Conservation (phyloP, 2,329 filamentous ascomycete species). For the Colletotrichum cereale region DNA sequence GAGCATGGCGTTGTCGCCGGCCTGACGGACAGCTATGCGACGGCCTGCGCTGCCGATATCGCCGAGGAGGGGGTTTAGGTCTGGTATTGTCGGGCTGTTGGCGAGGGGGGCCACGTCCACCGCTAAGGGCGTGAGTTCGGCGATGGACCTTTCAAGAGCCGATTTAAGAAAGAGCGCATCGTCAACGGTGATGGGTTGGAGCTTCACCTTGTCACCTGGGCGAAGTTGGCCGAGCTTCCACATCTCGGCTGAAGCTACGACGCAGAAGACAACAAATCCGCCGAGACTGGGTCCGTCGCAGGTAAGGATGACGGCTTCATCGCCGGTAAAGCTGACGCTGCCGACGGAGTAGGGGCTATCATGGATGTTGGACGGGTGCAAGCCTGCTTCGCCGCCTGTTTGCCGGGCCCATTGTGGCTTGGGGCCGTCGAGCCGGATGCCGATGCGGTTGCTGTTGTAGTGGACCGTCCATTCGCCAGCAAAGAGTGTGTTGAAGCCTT, state of each 20-base stretch:
- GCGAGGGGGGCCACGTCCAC: neutral
- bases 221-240: conserved; percentile 58
- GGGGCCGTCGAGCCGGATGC: conserved; percentile 54
- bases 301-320: conserved; percentile 54
- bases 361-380: conserved; percentile 58
- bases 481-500: conserved; percentile 49
- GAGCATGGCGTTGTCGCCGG: conserved; percentile 51
- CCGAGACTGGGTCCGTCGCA: conserved; percentile 57
- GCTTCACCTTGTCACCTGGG: conserved; percentile 53
- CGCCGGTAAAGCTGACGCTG: conserved; percentile 58
- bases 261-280: conserved; percentile 55
- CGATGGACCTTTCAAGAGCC: conserved; percentile 43
- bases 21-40: conserved; percentile 46
- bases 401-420: conserved; percentile 53
- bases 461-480: conserved; percentile 53
- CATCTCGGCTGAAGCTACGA: conserved; percentile 53
- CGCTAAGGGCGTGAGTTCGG: conserved; percentile 32
- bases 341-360: conserved; percentile 56
- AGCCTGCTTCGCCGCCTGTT: conserved; percentile 53
- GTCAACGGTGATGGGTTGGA: conserved; percentile 47
- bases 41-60: conserved; percentile 39
- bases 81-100: neutral
- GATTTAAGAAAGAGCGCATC: conserved; percentile 45
- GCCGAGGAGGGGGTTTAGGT: conserved; percentile 32
- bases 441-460: conserved; percentile 56